Conservation (phyloP, 1,284 basidiomycete genomes). For the Melampsora americana region DNA sequence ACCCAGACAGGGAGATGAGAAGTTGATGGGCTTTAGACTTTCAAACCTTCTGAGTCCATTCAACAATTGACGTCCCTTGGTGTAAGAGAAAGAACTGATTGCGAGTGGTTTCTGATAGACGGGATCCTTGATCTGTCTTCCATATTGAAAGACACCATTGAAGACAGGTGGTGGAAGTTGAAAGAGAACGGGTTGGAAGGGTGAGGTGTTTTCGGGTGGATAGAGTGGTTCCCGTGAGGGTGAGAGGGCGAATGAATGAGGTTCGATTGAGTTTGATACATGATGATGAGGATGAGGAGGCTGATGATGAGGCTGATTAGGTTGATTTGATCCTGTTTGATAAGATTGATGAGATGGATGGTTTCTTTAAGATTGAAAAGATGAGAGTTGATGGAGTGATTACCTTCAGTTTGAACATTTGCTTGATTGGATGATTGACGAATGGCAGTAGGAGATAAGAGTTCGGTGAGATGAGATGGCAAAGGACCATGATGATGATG, state of each 20-base stretch:
- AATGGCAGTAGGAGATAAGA: neutral
- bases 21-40: neutral
- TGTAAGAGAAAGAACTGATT: constrained; percentile 33
- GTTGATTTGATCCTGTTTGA: neutral
- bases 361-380: too few relatives aligned
- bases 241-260: neutral
- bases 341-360: neutral
- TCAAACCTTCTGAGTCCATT: neutral
- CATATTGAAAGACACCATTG: neutral
- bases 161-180: neutral
- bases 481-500: neutral
- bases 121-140: neutral
- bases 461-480: neutral
- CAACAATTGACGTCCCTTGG: constrained; percentile 6
- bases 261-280: neutral
- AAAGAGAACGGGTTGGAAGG: neutral
- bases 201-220: neutral
- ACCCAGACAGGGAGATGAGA: neutral
- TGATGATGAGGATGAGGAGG: too few relatives aligned
- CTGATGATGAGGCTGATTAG: neutral
- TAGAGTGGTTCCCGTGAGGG: neutral
- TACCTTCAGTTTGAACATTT: too few relatives aligned
- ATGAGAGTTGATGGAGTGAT: too few relatives aligned
- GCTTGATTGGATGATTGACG: neutral
- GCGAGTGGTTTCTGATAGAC: constrained; percentile 27